These are phyloP conservation scores for Pythium myriotylum DNA, from an alignment of 352 stramenopile genomes.

Conservation along the genomic window DNA sequence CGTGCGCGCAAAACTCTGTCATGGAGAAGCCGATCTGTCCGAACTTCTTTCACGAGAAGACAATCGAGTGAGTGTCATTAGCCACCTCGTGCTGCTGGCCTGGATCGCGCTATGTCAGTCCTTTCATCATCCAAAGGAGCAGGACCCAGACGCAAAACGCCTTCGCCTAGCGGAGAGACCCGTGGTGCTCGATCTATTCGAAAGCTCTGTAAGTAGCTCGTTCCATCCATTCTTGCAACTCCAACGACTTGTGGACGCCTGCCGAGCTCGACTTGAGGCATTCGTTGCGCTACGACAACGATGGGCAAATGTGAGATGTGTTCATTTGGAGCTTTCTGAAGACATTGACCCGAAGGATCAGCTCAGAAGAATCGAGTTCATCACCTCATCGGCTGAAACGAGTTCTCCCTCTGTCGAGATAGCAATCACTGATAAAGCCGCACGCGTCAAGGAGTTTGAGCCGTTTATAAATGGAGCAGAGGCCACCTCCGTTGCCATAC, in stretches of 20 bases:
- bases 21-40: constrained; percentile 58
- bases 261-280: constrained; percentile 7
- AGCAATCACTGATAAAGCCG: constrained; percentile 14
- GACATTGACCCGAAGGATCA: not conserved
- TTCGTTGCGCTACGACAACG: constrained; percentile 32
- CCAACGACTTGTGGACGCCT: constrained; percentile 23
- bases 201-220: constrained; percentile 28
- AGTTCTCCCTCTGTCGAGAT: not conserved
- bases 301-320: constrained; percentile 31
- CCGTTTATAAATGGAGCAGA: not conserved
- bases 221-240: constrained; percentile 70
- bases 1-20: constrained; percentile 70
- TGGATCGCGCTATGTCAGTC: constrained; percentile 22
- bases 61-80: constrained; percentile 1
- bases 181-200: not conserved
- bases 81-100: constrained; percentile 39
- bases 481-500: not conserved
- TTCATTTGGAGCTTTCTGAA: not conserved
- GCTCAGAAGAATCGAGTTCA: constrained; percentile 9
- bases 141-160: not conserved
- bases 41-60: constrained; percentile 18
- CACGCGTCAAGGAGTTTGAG: constrained; percentile 12
- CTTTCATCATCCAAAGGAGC: not conserved
- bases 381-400: not conserved
- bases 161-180: not conserved